Conservation (phyloP, 2,329 filamentous ascomycete genomes). For the Pseudogymnoascus sp. region DNA sequence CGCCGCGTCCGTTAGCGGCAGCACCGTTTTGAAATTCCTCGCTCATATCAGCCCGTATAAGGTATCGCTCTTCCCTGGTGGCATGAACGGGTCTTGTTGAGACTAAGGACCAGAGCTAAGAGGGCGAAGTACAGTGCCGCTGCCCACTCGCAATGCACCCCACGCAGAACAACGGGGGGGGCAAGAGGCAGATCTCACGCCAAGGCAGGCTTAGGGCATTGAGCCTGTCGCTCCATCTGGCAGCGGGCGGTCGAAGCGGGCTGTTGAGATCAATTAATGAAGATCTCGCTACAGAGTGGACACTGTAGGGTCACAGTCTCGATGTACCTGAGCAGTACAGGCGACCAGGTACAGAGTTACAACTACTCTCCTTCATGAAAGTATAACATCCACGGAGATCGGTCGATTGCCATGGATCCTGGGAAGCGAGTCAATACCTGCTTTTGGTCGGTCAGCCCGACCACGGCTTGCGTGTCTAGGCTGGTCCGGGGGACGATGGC, state of each 20-base stretch:
- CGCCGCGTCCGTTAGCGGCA: background rate
- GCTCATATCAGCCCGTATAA: background rate
- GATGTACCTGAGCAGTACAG: background rate
- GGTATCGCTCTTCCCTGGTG: background rate
- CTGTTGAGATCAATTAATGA: background rate
- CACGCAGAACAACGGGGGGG: background rate
- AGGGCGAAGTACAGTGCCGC: background rate
- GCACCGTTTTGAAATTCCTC: background rate
- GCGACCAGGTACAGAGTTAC: background rate
- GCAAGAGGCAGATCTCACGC: background rate
- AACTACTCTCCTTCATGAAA: background rate
- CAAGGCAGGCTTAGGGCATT: background rate
- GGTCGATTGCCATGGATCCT: background rate
- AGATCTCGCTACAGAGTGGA: background rate
- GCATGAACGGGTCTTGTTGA: background rate
- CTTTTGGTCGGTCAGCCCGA: background rate
- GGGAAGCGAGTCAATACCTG: background rate
- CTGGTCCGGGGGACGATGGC: background rate
- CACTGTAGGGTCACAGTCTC: background rate
- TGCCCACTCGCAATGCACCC: background rate
- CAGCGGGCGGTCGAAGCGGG: background rate
- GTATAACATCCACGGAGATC: background rate
- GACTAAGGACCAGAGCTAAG: background rate
- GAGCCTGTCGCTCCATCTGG: background rate
- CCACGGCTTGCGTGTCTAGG: background rate